Evolutionary conservation across 208 protist species (phyloP), one percentile per base, ranked within the genome.

Genomic region (Lotmaria passim): DNA sequence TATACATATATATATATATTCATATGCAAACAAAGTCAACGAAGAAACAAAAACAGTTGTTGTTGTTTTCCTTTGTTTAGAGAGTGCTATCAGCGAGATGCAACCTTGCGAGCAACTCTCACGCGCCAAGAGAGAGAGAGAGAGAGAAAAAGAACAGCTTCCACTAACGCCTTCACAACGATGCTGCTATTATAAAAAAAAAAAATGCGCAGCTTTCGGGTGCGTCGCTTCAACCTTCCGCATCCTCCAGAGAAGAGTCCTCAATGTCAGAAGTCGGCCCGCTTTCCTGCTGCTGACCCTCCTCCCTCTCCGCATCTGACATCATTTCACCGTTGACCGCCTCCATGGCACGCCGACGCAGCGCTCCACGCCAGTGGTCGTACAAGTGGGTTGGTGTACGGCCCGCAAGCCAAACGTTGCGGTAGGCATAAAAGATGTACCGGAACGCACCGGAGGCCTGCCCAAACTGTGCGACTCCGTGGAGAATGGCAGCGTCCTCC

Each of bases 281-380:
- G 23, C 46, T 39, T 39, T 39, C 6, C 8, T 12, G 36, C 36
- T 39, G 36, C 12, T 39, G 36, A 14, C 30, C 56, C 11, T 10
- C 44, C 0, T 41, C 48, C 24, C 14, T 41, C 21, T 59, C 51
- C 46, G 19, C 51, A 8, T 11, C 24, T n/a, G n/a, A n/a, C 34
- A 39, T 15, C 53, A 51, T 1, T 8, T 53, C 59, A 0, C 38
- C 39, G 21, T 44, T 53, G n/a, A 53, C 53, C 0, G 43, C 55
- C 19, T 7, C 33, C 74, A 87, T 55, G 31, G 71, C 77, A 21
- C 72, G 69, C 2, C 78, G 72, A 11, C 80, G 79, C 61, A 94
- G 67, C 21, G 79, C 80, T 44, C 81, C 91, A 10, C 91, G 83
- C 91, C 91, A 96, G 74, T 96, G 91, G 61, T 96, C 86, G 62